Base-by-base conservation (phyloP, 176 grass and related monocot genomes). In the Carex pumila region DNA sequence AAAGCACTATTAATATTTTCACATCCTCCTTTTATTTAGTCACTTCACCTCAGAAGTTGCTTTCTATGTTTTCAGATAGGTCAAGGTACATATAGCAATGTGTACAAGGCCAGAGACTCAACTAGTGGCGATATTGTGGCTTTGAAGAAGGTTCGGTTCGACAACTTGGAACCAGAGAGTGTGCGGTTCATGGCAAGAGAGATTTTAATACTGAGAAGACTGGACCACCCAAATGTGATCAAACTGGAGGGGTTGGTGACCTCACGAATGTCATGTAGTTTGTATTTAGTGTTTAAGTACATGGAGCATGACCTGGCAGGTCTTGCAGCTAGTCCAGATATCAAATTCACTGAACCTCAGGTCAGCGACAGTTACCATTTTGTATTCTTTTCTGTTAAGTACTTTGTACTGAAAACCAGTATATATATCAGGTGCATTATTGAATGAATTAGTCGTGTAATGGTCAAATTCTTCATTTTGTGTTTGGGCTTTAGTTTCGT, bases 141-240 rank as follows among this genome's bases (percentile, higher is more conserved):
- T 73, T 64, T 94, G 45, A 94, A 94, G 88, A 94, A 94, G 88
- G 93, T 94, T 56, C 82, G 93, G 50, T 94, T 94, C 79, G 93
- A 94, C 86, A 92, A 92, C 71, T 85, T 94, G 71, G 93, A 94
- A 75, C 93, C 90, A n/a, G 90, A 94, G 88, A 92, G 90, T 82
- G 93, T 94, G 19, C 88, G 90, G 50, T 94, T 94, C 84, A 94
- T 94, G 93, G 93, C 90, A 12, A 89, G 93, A 79, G 92, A 94
- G 88, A 94, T 94, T 79, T 83, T 94, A 80, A 91, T 94, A 85
- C 85, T 94, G 37, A 88, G 90, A 45, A 88, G 92, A 86, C 87
- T 94, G 37, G 89, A 94, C 83, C 92, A 94, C 88, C 89, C 92
- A 21, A 94, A 91, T 82, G 81, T 94, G 60, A 70, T 94, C 83